phyloP scores from a whole-genome alignment of 176 grass and related monocot species.

The Alloteropsis semialata region DNA sequence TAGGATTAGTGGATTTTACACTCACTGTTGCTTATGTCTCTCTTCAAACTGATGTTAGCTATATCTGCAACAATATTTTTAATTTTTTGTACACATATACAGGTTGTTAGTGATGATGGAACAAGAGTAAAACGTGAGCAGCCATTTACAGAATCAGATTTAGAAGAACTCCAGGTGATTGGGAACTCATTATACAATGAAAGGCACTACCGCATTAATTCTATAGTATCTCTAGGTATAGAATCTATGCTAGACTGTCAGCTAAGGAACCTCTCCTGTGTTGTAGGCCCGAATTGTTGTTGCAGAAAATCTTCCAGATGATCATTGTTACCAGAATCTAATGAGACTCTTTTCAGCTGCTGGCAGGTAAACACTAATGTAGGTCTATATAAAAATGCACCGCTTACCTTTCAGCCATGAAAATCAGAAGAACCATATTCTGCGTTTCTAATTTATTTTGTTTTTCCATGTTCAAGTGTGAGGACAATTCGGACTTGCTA shows the following conservation, averaged over 20 bases:
- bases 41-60: background rate
- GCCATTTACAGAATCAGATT: slow-evolving; percentile 84
- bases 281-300: slow-evolving; percentile 92
- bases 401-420: background rate
- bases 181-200: background rate
- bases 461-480: slow-evolving; percentile 60
- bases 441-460: slow-evolving; percentile 17
- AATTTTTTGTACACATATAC: slow-evolving; percentile 23
- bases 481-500: slow-evolving; percentile 98
- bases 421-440: background rate
- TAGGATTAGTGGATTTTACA: slow-evolving; percentile 5
- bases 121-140: slow-evolving; percentile 73
- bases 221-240: background rate
- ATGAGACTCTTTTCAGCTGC: slow-evolving; percentile 95
- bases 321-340: slow-evolving; percentile 98
- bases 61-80: slow-evolving; percentile 6
- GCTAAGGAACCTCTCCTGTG: background rate
- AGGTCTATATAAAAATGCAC: background rate
- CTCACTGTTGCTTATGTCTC: background rate
- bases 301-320: slow-evolving; percentile 96
- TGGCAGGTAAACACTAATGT: slow-evolving; percentile 68
- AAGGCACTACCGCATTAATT: background rate
- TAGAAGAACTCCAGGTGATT: slow-evolving; percentile 90
- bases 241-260: slow-evolving; percentile 19
- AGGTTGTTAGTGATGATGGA: slow-evolving; percentile 96